Conservation (phyloP, 164 flowering plant species). For the Echeveria elegans region DNA sequence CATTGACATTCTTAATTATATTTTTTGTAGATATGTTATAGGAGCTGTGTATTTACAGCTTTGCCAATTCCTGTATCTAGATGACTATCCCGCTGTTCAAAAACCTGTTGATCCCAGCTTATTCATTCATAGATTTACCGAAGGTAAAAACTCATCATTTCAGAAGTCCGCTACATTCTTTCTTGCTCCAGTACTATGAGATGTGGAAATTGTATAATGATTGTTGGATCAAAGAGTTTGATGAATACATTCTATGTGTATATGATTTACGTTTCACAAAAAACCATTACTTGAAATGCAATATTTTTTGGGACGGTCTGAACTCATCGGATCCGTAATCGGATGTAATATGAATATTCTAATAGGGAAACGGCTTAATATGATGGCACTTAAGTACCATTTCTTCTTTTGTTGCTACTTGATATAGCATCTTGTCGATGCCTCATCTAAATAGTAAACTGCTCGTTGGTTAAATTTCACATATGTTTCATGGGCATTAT, state of each 20-base stretch:
- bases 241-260: background rate
- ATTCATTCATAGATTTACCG: conserved; percentile 62
- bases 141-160: conserved; percentile 27
- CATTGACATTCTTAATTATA: background rate
- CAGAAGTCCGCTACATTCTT: background rate
- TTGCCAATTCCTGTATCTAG: background rate
- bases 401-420: no score
- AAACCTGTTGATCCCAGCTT: conserved; percentile 29
- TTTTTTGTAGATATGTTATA: background rate
- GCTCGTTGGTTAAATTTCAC: background rate
- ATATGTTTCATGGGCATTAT: background rate
- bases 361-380: no score
- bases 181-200: background rate
- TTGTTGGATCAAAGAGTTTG: background rate
- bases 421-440: background rate
- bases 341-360: no score
- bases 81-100: background rate
- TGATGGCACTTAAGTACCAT: no score
- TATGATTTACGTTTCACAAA: background rate
- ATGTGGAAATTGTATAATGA: background rate
- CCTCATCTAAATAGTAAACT: background rate
- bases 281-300: background rate
- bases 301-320: background rate
- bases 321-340: no score
- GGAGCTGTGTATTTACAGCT: conserved; percentile 1